Evolutionary conservation across 2,329 filamentous ascomycete species (phyloP), one percentile per base, ranked within the genome.

Genomic region (Pyricularia sp.): DNA sequence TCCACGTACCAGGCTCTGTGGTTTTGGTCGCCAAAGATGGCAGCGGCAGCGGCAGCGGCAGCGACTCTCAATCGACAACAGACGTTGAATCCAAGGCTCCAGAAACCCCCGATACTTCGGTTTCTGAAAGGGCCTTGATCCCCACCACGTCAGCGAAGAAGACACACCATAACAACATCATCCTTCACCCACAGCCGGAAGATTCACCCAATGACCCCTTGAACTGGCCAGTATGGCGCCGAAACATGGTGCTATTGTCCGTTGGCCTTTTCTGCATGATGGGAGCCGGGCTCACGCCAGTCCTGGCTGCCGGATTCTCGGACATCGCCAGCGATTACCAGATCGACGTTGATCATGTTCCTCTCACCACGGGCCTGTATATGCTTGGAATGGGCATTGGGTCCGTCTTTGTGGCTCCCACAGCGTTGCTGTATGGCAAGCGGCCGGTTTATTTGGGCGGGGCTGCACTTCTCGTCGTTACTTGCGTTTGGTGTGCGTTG

Each of bases 381-480:
- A 97, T 97, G 93, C 82, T 96, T 84, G 94, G 94, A 0, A 78
- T 97, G 53, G 93, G 93, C 1, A 70, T 97, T 1, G 93, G 93
- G 1, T 91, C 87, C 22, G 87, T 97, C 7, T 72, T 97, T 64
- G 88, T 89, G 70, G 94, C 90, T 0, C 94, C 93, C 0, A 97
- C 93, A 0, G 93, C 93, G 33, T 97, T 97, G 67, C 73, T 97
- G 0, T 97, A 79, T 66, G 94, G 93, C 1, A 97, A 97, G 76
- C 83, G 93, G 13, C 92, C 93, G 0, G 90, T 97, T 0, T 97
- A 97, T 73, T 83, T 97, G 26, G 81, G 82, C 31, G 88, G 91
- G 22, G 84, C 89, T 35, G 76, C 92, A 22, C 74, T 96, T n/a
- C 96, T 96, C 73, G 84, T 93, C 63, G 72, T 84, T 1, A 88